Evolutionary conservation across 2,329 filamentous ascomycete genomes (phyloP), one percentile per base, ranked within the genome.

Genomic region (Ambrosiella cleistominuta): DNA sequence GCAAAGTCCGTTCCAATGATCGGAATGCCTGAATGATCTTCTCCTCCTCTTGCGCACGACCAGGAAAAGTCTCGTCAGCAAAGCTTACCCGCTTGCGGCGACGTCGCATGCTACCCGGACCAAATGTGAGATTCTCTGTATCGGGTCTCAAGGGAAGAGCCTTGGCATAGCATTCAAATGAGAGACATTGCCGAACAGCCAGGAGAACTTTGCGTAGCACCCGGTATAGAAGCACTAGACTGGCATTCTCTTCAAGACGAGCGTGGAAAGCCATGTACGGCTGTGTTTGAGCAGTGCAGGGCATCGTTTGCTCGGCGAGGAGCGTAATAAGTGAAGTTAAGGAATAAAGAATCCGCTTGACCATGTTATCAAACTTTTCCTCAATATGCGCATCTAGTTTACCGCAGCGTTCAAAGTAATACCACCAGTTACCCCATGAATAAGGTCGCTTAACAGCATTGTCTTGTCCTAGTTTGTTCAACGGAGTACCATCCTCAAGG

Each of bases 11-110:
- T 39, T 60, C 58, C 8, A 60, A 15, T 6, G 49, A 19, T 35
- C 55, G 58, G 54, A 60, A 60, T 4, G 58, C 58, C n/a, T 47
- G 40, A 17, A 60, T 60, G 19, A 60, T 60, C 9, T 44, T 49
- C 40, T 60, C 54, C 17, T 60, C 58, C 50, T 60, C 58, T 27
- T 57, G 49, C 3, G 58, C 58, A 36, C 58, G 58, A n/a, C 37
- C 50, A 1, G 58, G 58, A 19, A 60, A 60, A 7, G 58, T 57
- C 45, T 60, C 58, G 40, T 60, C 58, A 8, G 40, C 58, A 42
- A 60, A 60, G 35, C 58, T 60, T 8, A 60, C 58, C 49, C 58
- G 58, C 54, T 60, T 60, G 51, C 58, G 56, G n/a, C 58, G 58
- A 2, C 58, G 58, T 47, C 58, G 58, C 58, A 60, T 60, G 44